Conservation (phyloP, 495 filamentous ascomycete genomes). For the Pseudomonodictys pantanalensis region DNA sequence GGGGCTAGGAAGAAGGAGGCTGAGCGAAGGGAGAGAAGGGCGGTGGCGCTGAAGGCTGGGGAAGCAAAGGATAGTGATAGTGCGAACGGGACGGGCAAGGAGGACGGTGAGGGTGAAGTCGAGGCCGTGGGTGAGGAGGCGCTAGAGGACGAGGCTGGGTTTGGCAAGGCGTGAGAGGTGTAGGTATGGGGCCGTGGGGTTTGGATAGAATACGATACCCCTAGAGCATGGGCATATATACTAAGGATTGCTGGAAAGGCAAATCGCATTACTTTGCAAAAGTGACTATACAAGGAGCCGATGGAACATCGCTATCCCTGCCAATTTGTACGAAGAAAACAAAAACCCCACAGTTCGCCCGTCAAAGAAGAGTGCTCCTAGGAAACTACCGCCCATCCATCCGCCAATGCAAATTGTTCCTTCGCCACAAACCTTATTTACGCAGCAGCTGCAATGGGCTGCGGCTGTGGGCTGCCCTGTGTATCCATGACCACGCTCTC, state of each 20-base stretch:
- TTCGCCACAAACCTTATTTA: neutral
- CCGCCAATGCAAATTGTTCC: neutral
- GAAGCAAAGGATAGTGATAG: constrained; percentile 17
- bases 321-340: too few relatives aligned
- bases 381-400: neutral
- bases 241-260: too few relatives aligned
- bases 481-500: constrained; percentile 12
- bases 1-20: constrained; percentile 50
- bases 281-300: too few relatives aligned
- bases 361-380: neutral
- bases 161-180: constrained; percentile 21
- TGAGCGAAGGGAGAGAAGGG: constrained; percentile 15
- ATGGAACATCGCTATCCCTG: too few relatives aligned
- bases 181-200: too few relatives aligned
- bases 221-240: too few relatives aligned
- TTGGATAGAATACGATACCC: too few relatives aligned
- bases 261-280: too few relatives aligned
- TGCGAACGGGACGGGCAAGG: constrained; percentile 1
- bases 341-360: too few relatives aligned
- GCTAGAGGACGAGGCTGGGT: constrained; percentile 17
- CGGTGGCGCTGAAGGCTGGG: constrained; percentile 61
- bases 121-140: too few relatives aligned
- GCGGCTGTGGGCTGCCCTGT: constrained; percentile 11
- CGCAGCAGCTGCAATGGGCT: constrained; percentile 26
- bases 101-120: neutral